Base-by-base conservation (phyloP, 305 asterid genomes). In the Rubia tinctorum region DNA sequence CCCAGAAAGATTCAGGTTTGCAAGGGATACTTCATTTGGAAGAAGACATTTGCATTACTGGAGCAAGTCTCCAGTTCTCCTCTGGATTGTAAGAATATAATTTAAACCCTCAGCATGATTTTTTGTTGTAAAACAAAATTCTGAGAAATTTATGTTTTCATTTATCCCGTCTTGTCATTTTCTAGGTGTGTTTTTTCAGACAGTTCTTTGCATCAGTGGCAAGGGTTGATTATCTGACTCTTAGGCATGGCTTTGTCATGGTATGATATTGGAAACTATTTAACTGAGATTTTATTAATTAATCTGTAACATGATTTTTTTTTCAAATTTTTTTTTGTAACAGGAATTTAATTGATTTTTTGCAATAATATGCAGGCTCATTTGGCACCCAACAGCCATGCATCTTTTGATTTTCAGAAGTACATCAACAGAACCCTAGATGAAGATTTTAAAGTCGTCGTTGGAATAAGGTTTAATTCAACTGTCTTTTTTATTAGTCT, bases 21-120 rank as follows among this genome's bases (percentile, higher is more conserved):
- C 96, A 0, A 88, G 92, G 82, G 98, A 92, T 62, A 92, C 98
- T 59, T 86, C 97, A 59, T 92, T 92, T 73, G 97, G 94, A 56
- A 89, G 90, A 59, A 75, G 98, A 69, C 98, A 90, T 85, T 47
- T 90, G 82, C 82, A 84, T 75, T 90, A 74, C 63, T 90, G 97
- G 98, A 92, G 89, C 92, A 84, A 84, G 39, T 85, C 88, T 7
- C 79, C 96, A 5, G 34, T 89, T 66, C 90, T 90, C 69, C 86
- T 92, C 6, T 92, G 96, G 96, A 89, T 73, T 0, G 98, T 90
- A 82, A 86, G 85, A 43, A 45, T 6, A 25, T 42, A 42, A 42
- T 1, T 42, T 8, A 42, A 42, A 42, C 34, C 34, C 34, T 30
- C 3, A 30, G 34, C 3, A 30, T 30, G 34, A 30, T 3, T 30